These are phyloP conservation scores for Astragalus membranaceus DNA, from an alignment of 306 rosid genomes.

Conservation along the genomic window DNA sequence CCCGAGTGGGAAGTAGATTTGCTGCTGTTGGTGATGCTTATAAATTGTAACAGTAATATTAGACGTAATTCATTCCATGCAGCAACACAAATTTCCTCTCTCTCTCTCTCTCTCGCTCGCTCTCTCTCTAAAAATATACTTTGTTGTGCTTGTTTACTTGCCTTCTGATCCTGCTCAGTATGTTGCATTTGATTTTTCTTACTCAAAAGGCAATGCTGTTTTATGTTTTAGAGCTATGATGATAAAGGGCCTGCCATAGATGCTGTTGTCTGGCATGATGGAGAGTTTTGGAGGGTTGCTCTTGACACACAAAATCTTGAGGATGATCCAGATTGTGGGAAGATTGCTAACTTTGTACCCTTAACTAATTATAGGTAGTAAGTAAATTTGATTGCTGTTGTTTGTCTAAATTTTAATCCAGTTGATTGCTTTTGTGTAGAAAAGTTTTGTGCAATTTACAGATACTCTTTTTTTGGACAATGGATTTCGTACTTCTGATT, in stretches of 20 bases:
- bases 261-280: slow-evolving; percentile 95
- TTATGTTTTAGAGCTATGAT: slow-evolving; percentile 56
- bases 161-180: background rate
- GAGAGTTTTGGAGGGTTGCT: slow-evolving; percentile 96
- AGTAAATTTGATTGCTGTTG: slow-evolving; percentile 42
- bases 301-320: slow-evolving; percentile 79
- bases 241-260: slow-evolving; percentile 93
- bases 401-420: slow-evolving; percentile 4
- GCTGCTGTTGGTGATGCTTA: background rate
- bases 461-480: background rate
- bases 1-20: background rate
- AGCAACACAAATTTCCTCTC: background rate
- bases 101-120: background rate
- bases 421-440: background rate
- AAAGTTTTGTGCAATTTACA: background rate
- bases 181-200: slow-evolving; percentile 3
- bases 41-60: background rate
- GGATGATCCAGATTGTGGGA: slow-evolving; percentile 70
- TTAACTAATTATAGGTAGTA: slow-evolving; percentile 85
- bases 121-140: background rate
- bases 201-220: slow-evolving; percentile 22
- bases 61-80: background rate
- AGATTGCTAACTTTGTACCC: slow-evolving; percentile 74
- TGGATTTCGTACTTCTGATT: background rate
- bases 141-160: slow-evolving; percentile 10